phyloP scores from a whole-genome alignment of 2,329 filamentous ascomycete species.

The Tolypocladium tundrense region DNA sequence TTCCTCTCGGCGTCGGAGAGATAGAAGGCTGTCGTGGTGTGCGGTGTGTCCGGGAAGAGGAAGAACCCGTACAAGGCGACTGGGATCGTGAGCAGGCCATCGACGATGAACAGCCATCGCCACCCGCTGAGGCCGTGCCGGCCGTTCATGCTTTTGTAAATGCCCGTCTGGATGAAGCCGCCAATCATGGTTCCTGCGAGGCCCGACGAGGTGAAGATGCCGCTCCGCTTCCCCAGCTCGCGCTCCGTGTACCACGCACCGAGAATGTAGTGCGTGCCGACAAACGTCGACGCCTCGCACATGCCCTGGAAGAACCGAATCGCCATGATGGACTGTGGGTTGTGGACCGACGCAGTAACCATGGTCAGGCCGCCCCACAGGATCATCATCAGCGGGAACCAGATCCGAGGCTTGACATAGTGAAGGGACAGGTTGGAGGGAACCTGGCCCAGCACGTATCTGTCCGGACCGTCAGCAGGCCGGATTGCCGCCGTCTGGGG shows the following conservation, averaged over 20 bases:
- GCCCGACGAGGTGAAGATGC: slow-evolving; percentile 52
- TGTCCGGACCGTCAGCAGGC: slow-evolving; percentile 1
- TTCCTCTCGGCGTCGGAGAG: slow-evolving; percentile 34
- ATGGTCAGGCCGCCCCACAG: slow-evolving; percentile 56
- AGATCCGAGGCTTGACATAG: slow-evolving; percentile 52
- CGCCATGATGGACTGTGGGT: slow-evolving; percentile 24
- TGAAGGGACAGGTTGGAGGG: slow-evolving; percentile 53
- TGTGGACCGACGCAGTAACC: slow-evolving; percentile 31
- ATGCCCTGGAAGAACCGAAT: slow-evolving; percentile 29
- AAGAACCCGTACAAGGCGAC: slow-evolving; percentile 23
- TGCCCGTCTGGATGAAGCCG: slow-evolving; percentile 53
- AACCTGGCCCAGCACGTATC: slow-evolving; percentile 45
- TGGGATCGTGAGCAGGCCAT: slow-evolving; percentile 40
- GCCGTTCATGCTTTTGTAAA: slow-evolving; percentile 35
- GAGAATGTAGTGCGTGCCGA: slow-evolving; percentile 31
- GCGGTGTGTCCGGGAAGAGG: slow-evolving; percentile 30
- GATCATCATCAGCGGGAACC: slow-evolving; percentile 54
- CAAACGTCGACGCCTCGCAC: slow-evolving; percentile 27
- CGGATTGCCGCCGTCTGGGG: neutral
- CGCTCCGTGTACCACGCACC: slow-evolving; percentile 48
- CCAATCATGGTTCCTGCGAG: slow-evolving; percentile 41
- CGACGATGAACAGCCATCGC: slow-evolving; percentile 63
- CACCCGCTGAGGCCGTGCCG: slow-evolving; percentile 49
- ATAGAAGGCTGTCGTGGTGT: slow-evolving; percentile 32
- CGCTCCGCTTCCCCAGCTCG: slow-evolving; percentile 52